phyloP scores from a whole-genome alignment of 2,329 filamentous ascomycete species.

The Xylariaceae sp. region DNA sequence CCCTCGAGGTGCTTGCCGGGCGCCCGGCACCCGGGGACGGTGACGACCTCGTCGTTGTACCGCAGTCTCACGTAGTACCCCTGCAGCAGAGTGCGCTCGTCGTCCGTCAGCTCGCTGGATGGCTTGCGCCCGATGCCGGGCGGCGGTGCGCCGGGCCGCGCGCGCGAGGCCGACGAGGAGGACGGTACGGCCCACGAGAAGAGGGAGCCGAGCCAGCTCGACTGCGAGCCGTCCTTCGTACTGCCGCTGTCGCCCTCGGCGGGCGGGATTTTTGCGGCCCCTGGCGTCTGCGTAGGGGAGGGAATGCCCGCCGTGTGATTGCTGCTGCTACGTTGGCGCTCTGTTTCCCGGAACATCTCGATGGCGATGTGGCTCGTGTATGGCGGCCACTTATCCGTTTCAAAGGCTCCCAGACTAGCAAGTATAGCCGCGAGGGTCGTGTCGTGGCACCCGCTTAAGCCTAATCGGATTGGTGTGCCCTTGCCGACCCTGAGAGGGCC shows the following conservation, averaged over 20 bases:
- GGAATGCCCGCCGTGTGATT: too few relatives aligned
- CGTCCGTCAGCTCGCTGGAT: constrained; percentile 44
- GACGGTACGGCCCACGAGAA: constrained; percentile 16
- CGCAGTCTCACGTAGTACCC: constrained; percentile 83
- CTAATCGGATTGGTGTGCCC: constrained; percentile 55
- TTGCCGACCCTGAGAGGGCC: constrained; percentile 28
- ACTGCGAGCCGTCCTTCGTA: constrained; percentile 3
- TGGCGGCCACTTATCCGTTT: constrained; percentile 72
- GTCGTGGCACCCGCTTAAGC: constrained; percentile 82
- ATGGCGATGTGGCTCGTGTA: constrained; percentile 90
- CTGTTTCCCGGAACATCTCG: constrained; percentile 67
- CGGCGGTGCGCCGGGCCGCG: constrained; percentile 25
- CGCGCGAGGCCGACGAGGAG: constrained; percentile 16
- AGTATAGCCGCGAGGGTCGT: constrained; percentile 81
- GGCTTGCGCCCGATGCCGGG: constrained; percentile 54
- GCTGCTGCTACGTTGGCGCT: constrained; percentile 10
- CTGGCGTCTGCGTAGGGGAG: background rate
- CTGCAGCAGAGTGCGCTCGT: constrained; percentile 53
- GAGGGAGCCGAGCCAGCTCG: constrained; percentile 26
- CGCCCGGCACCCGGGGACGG: constrained; percentile 70
- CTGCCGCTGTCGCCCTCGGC: constrained; percentile 3
- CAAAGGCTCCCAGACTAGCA: constrained; percentile 70
- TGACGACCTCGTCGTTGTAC: constrained; percentile 82
- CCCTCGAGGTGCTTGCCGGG: constrained; percentile 77
- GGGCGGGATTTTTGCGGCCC: constrained; percentile 6